Percentiles rank a stretch among this genome's conserved stretches.
Conservation (phyloP, 2,329 filamentous ascomycete genomes). For the Tolypocladium pustulatum region DNA sequence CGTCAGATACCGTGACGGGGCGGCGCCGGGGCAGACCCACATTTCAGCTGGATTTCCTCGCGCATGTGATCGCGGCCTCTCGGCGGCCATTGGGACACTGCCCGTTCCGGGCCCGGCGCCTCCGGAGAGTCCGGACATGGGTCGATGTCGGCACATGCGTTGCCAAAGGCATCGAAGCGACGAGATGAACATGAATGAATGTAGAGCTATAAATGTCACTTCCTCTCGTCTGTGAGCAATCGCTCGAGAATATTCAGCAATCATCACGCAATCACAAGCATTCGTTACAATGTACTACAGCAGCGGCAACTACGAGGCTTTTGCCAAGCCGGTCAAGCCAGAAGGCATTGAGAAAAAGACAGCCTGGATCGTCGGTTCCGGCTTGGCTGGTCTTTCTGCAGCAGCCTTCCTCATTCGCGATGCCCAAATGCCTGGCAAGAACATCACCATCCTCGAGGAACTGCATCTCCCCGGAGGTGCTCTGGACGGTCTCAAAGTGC, state of each 20-base stretch:
- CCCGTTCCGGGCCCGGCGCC: background rate
- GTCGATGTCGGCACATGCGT: background rate
- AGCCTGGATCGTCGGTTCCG: background rate
- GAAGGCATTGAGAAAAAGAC: background rate
- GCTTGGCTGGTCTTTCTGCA: background rate
- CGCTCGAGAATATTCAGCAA: background rate
- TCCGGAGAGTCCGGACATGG: background rate
- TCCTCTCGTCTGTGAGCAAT: background rate
- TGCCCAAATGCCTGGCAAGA: background rate
- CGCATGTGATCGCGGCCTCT: background rate
- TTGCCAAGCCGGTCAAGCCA: background rate
- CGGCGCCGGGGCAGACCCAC: background rate
- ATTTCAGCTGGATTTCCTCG: background rate
- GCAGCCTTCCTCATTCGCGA: background rate
- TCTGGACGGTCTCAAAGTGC: conserved; percentile 1
- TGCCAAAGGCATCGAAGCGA: background rate
- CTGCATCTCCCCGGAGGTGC: background rate
- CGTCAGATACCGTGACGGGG: background rate
- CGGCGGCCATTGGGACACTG: background rate
- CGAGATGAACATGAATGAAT: background rate
- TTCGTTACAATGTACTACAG: background rate
- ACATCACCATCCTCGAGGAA: background rate
- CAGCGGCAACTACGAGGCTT: background rate
- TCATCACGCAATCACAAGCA: background rate
- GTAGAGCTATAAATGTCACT: background rate